phyloP scores from a whole-genome alignment of 108 stramenopile species.

The Poteriospumella lacustris region DNA sequence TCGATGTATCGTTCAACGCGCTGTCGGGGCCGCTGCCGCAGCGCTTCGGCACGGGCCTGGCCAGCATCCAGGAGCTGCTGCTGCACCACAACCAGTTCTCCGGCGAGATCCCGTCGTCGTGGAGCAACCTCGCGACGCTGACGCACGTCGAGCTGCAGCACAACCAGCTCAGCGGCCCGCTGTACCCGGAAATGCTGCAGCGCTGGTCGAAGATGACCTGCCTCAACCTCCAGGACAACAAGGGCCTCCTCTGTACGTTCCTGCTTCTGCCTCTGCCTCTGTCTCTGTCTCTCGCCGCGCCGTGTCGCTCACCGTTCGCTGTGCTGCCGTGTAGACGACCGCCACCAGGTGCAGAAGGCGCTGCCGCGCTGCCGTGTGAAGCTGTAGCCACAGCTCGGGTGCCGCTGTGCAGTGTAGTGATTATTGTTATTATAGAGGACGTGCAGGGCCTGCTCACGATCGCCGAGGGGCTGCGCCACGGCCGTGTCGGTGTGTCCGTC shows the following conservation, averaged over 20 bases:
- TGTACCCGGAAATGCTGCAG: neutral
- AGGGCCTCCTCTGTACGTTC: neutral
- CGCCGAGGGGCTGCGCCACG: too few relatives aligned
- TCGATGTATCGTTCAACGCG: neutral
- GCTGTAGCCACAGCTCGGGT: neutral
- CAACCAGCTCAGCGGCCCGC: neutral
- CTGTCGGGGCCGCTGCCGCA: neutral
- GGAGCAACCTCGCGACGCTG: neutral
- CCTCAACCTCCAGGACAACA: neutral
- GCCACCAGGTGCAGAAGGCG: neutral
- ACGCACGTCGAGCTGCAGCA: neutral
- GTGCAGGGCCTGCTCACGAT: too few relatives aligned
- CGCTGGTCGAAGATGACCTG: neutral
- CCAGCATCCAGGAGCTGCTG: neutral
- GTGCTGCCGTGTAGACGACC: neutral
- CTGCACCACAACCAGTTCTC: slow-evolving; percentile 2
- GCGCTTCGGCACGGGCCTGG: neutral
- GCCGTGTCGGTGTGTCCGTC: too few relatives aligned
- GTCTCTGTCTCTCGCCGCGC: too few relatives aligned
- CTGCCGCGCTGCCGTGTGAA: neutral
- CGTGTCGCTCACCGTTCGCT: too few relatives aligned
- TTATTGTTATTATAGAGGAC: too few relatives aligned
- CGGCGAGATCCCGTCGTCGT: neutral
- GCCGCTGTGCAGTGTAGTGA: too few relatives aligned
- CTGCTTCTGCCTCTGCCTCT: too few relatives aligned